Base-by-base conservation (phyloP, 1,139 yeast genomes). In the Pichia sp. region DNA sequence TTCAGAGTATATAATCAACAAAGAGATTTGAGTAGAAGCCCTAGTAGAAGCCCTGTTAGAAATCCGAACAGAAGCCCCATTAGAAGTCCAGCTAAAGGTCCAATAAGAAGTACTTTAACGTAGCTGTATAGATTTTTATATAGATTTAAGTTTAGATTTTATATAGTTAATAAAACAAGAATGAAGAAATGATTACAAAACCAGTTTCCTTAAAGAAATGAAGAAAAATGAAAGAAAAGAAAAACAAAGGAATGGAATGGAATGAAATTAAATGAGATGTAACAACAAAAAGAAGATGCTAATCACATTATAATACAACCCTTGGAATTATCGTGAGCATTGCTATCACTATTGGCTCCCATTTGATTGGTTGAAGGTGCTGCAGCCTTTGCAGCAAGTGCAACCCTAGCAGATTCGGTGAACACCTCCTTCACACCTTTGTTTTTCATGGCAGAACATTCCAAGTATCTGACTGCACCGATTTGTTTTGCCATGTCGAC, bases 381-480 rank as follows among this genome's bases (percentile, higher is more conserved):
- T n/a, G 52, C 85, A 43, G 95, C 87, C 59, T 81, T 85, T 16
- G 95, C 95, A 53, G 86, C 83, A 56, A 92, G 73, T 4, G 97
- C 97, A 62, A 95, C 88, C 64, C 97, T 78, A 8, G 97, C 96
- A 40, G 97, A 97, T 65, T 90, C 97, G 1, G 96, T 86, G 62
- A 90, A 90, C 4, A 96, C 97, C 65, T 90, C 97, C 59, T 92
- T 88, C 31, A 90, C 97, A 53, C 97, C 97, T 60, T 95, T 75
- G 64, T 87, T 88, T 62, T 83, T 82, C 68, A 88, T 88, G 10
- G 97, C 97, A 33, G 95, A 85, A 66, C 97, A 90, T 64, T 90
- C 97, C 61, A 87, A 71, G 61, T 86, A 86, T 56, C 95, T 75
- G 58, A 86, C 69, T 1, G 95, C 95, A 27, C 95, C 94, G 39